phyloP scores from a whole-genome alignment of 2,329 filamentous ascomycete genomes.

The Daldinia eschscholtzii region DNA sequence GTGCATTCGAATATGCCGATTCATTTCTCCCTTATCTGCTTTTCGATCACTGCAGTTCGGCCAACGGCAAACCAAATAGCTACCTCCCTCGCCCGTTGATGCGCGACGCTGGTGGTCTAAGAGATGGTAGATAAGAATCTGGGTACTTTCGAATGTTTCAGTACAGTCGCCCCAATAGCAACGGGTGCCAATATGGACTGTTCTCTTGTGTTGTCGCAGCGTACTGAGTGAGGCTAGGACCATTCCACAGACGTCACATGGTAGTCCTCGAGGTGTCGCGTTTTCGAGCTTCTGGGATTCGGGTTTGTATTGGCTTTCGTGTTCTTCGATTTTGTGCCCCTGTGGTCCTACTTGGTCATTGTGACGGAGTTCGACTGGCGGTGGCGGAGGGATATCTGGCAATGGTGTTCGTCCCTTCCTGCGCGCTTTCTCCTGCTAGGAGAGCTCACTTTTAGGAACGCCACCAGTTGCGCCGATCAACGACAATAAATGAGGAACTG shows the following conservation, averaged over 20 bases:
- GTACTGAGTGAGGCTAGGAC: not conserved
- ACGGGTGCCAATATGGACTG: not conserved
- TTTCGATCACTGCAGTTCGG: not conserved
- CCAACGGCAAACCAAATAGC: not conserved
- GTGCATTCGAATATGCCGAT: not conserved
- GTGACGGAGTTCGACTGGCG: not conserved
- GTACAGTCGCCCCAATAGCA: not conserved
- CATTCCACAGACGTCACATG: not conserved
- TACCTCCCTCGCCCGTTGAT: not conserved
- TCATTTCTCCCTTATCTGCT: not conserved
- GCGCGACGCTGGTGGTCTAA: not conserved
- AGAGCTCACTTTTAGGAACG: not conserved
- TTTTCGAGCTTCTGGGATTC: too few relatives aligned
- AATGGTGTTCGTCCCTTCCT: not conserved
- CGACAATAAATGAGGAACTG: not conserved
- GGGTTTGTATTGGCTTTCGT: too few relatives aligned
- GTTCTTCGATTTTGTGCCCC: too few relatives aligned
- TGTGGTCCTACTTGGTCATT: not conserved
- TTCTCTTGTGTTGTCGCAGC: not conserved
- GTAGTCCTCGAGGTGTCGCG: not conserved
- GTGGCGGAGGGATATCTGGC: not conserved
- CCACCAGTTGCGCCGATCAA: not conserved
- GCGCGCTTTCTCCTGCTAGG: not conserved
- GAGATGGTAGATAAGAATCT: not conserved
- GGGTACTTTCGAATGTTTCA: not conserved